A percentile compares a stretch with the other conserved stretches of the same genome.
Evolutionary conservation across 768 basidiomycete species (phyloP).

Genomic region (Calvatia gigantea): DNA sequence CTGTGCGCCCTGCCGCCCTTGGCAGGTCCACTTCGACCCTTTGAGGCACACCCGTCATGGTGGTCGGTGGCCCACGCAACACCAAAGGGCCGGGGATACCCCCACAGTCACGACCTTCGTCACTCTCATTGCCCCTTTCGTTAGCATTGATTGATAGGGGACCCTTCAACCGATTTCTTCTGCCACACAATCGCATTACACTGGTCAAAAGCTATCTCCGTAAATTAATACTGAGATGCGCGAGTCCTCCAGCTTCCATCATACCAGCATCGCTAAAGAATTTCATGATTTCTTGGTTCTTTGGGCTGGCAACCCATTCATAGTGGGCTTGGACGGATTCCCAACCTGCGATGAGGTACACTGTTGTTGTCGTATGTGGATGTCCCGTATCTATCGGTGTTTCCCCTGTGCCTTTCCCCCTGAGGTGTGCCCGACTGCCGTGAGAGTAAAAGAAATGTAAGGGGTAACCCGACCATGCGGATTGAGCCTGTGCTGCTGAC

Average conservation of each 20-base stretch:
- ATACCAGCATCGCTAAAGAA: constrained; percentile 22
- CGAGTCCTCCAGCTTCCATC: constrained; percentile 30
- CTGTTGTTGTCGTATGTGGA: background rate
- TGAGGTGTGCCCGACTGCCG: constrained; percentile 14
- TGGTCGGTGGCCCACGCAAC: too few relatives aligned
- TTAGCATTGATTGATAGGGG: background rate
- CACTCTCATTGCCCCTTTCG: background rate
- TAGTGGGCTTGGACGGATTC: constrained; percentile 34
- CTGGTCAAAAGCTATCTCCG: constrained; percentile 17
- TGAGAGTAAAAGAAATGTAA: constrained; percentile 34
- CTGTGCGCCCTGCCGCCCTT: too few relatives aligned
- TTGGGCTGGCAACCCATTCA: constrained; percentile 37
- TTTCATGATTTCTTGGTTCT: constrained; percentile 34
- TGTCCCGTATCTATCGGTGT: background rate
- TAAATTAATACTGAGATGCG: constrained; percentile 39
- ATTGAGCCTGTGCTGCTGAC: constrained; percentile 30
- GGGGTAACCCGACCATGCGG: constrained; percentile 37
- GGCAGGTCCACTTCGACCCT: background rate
- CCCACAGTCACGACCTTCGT: background rate
- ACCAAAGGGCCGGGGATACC: background rate
- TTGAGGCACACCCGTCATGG: too few relatives aligned
- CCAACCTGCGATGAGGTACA: constrained; percentile 47
- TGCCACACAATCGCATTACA: constrained; percentile 3
- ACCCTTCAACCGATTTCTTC: background rate
- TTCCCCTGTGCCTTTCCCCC: background rate